Base-by-base conservation (phyloP, 768 basidiomycete species). In the Daedaleopsis sinensis region DNA sequence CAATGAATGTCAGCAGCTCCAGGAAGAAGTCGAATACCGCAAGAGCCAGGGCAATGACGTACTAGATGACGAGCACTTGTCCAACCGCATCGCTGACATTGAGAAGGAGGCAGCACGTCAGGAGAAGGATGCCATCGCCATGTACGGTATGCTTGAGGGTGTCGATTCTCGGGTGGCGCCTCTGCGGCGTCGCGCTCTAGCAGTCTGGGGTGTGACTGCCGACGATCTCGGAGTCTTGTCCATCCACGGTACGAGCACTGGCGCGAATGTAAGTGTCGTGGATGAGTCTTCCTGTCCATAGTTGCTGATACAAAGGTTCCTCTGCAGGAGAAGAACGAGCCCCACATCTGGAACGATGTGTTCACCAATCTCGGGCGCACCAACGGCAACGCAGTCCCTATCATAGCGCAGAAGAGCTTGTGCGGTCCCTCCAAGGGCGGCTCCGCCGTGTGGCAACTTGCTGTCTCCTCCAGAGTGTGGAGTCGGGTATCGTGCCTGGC, bases 391-490 rank as follows among this genome's bases (percentile, higher is more conserved):
- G 95, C 96, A n/a, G 89, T 96, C 50, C 97, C 97, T 5, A 88
- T 97, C 70, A 90, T 98, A 75, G 94, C 97, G 2, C 97, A 98
- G 76, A 99, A 99, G 84, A 94, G 91, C 74, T 82, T 99, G 52
- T 90, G 96, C 35, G 97, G 97, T 62, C 96, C 98, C 73, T 89
- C 96, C 12, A 99, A 99, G 82, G 97, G 97, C 74, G 97, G 96
- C 62, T 93, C 97, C n/a, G 96, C 96, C 57, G 92, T 94, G 1
- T 98, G 95, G 96, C 93, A 95, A 77, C 86, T 97, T 83, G 89
- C 88, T 68, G 97, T 67, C 81, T 98, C 57, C 76, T 94, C 57
- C 95, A 99, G 74, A 87, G 88, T 12, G 82, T 99, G 63, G 82
- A 80, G 64, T 86, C 87, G 48, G 97, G 96, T 55, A 83, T 96